Conservation (phyloP, 208 protist species). For the Tritrichomonas musculus region DNA sequence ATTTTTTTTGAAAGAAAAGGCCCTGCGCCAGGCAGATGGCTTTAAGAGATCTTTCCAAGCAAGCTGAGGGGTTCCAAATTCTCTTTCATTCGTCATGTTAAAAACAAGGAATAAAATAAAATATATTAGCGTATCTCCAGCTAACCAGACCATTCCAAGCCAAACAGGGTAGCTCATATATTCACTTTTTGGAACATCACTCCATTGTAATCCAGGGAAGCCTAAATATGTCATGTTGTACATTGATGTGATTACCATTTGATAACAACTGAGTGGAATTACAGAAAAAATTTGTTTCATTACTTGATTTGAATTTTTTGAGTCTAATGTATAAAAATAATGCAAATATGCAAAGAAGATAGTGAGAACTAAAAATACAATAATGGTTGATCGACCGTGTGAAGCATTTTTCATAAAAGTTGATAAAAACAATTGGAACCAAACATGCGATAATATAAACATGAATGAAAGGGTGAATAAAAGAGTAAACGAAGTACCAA, state of each 20-base stretch:
- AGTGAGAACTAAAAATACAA: not conserved
- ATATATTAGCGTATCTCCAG: not conserved
- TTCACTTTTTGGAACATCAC: not conserved
- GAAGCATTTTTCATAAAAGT: not conserved
- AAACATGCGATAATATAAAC: not conserved
- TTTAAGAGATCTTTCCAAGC: not conserved
- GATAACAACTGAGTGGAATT: not conserved
- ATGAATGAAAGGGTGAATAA: not conserved
- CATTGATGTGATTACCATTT: not conserved
- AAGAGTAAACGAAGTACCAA: not conserved
- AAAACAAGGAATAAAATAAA: not conserved
- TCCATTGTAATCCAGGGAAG: not conserved
- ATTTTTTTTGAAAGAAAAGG: not conserved
- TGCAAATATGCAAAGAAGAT: not conserved
- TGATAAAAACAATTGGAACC: not conserved
- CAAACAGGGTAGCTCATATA: not conserved
- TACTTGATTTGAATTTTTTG: not conserved
- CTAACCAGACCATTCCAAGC: not conserved
- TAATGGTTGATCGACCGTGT: not conserved
- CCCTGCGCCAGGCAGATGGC: not conserved
- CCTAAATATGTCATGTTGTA: not conserved
- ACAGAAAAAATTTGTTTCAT: not conserved
- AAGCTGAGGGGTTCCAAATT: not conserved
- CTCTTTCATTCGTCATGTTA: not conserved
- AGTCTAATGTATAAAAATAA: not conserved